Evolutionary conservation across 2,329 filamentous ascomycete genomes (phyloP).

Genomic region (Elsinoe batatas): DNA sequence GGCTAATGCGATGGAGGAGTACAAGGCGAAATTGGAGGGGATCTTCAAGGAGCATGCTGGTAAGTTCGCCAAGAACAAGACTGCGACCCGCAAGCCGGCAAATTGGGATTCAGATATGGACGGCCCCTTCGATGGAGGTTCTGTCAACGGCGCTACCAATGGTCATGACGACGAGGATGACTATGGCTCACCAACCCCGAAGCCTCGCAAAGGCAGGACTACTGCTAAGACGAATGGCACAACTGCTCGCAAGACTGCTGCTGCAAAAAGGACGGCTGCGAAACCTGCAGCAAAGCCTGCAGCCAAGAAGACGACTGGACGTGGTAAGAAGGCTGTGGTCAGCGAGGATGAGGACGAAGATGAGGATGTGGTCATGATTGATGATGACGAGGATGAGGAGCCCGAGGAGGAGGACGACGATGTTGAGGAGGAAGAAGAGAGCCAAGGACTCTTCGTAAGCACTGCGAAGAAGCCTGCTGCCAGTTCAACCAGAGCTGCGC

Average conservation of each 20-base stretch:
- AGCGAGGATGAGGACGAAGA: constrained; percentile 36
- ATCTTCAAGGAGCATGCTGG: constrained; percentile 57
- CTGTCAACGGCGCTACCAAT: constrained; percentile 55
- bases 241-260: constrained; percentile 30
- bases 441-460: constrained; percentile 34
- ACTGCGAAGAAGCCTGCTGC: constrained; percentile 21
- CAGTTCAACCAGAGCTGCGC: constrained; percentile 20
- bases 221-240: constrained; percentile 32
- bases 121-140: constrained; percentile 65
- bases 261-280: constrained; percentile 28
- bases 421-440: constrained; percentile 36
- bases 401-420: constrained; percentile 35
- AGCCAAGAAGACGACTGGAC: constrained; percentile 22
- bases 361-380: constrained; percentile 34
- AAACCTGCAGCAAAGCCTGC: constrained; percentile 18
- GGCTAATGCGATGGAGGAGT: constrained; percentile 48
- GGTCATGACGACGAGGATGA: constrained; percentile 41
- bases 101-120: constrained; percentile 86
- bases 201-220: constrained; percentile 30
- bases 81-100: constrained; percentile 55
- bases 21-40: constrained; percentile 56
- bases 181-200: constrained; percentile 24
- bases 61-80: constrained; percentile 41
- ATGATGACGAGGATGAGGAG: constrained; percentile 39
- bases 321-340: constrained; percentile 33